A percentile compares a stretch with the other conserved stretches of the same genome.
Evolutionary conservation across 345 rosid species (phyloP).

Genomic region (Pugionium cornutum): DNA sequence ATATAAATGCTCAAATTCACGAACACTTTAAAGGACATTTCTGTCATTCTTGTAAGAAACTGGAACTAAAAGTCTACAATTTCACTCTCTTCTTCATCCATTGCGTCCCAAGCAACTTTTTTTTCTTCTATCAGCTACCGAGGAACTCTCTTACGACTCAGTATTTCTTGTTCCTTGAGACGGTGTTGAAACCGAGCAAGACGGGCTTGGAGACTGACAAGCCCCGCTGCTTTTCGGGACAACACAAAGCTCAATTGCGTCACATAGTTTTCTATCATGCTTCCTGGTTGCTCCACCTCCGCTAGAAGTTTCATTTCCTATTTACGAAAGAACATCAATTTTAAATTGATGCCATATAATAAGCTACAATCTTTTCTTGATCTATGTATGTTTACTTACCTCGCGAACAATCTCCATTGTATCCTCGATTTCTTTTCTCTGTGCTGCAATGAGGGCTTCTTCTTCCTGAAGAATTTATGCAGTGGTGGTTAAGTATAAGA

Average conservation of each 20-base stretch:
- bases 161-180: slow-evolving; percentile 89
- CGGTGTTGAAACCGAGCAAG: slow-evolving; percentile 98
- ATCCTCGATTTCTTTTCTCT: slow-evolving; percentile 97
- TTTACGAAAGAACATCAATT: too few relatives aligned
- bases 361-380: not conserved
- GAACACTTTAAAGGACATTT: slow-evolving; percentile 12
- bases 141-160: slow-evolving; percentile 81
- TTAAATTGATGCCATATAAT: too few relatives aligned
- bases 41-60: slow-evolving; percentile 21
- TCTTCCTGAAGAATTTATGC: slow-evolving; percentile 61
- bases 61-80: not conserved
- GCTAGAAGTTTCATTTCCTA: slow-evolving; percentile 96
- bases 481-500: not conserved
- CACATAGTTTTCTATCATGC: slow-evolving; percentile 89
- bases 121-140: slow-evolving; percentile 31
- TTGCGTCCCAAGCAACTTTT: slow-evolving; percentile 21
- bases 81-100: slow-evolving; percentile 28
- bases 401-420: slow-evolving; percentile 98
- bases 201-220: slow-evolving; percentile 92
- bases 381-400: slow-evolving; percentile 46
- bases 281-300: slow-evolving; percentile 98
- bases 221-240: slow-evolving; percentile 92
- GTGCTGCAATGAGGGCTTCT: slow-evolving; percentile 90
- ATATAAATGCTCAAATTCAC: slow-evolving; percentile 32
- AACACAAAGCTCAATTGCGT: slow-evolving; percentile 88